Evolutionary conservation across 2,329 filamentous ascomycete genomes (phyloP).

Genomic region (Plenodomus lindquistii): DNA sequence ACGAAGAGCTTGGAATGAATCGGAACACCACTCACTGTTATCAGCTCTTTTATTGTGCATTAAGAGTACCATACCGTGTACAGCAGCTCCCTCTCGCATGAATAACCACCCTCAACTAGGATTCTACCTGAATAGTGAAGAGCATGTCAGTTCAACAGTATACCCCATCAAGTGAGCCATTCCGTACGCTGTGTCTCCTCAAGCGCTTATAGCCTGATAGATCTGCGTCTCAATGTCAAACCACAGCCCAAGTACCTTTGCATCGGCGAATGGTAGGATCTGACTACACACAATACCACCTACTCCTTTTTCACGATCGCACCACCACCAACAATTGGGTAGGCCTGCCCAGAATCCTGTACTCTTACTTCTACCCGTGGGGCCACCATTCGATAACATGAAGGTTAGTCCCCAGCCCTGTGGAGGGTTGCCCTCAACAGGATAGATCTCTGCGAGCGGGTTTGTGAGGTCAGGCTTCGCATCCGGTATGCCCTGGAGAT

Average conservation of each 20-base stretch:
- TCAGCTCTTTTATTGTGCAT: too few relatives aligned
- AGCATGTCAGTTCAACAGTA: too few relatives aligned
- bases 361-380: conserved; percentile 31
- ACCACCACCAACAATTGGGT: conserved; percentile 66
- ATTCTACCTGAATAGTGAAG: too few relatives aligned
- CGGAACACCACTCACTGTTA: too few relatives aligned
- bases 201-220: conserved; percentile 11
- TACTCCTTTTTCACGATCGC: conserved; percentile 61
- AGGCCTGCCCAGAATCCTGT: conserved; percentile 63
- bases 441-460: conserved; percentile 55
- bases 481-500: conserved; percentile 50
- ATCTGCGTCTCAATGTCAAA: conserved; percentile 9
- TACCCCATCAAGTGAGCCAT: too few relatives aligned
- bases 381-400: conserved; percentile 50
- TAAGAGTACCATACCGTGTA: too few relatives aligned
- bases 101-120: too few relatives aligned
- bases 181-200: too few relatives aligned
- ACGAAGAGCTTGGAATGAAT: too few relatives aligned
- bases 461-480: conserved; percentile 58
- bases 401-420: conserved; percentile 68
- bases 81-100: too few relatives aligned
- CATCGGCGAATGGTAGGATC: conserved; percentile 35
- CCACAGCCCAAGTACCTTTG: conserved; percentile 20
- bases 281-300: conserved; percentile 44
- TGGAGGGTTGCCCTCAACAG: conserved; percentile 49